Evolutionary conservation across 139 green algal genomes (phyloP), one percentile per base, ranked within the genome.

Genomic region (Picochlorum sp.): DNA sequence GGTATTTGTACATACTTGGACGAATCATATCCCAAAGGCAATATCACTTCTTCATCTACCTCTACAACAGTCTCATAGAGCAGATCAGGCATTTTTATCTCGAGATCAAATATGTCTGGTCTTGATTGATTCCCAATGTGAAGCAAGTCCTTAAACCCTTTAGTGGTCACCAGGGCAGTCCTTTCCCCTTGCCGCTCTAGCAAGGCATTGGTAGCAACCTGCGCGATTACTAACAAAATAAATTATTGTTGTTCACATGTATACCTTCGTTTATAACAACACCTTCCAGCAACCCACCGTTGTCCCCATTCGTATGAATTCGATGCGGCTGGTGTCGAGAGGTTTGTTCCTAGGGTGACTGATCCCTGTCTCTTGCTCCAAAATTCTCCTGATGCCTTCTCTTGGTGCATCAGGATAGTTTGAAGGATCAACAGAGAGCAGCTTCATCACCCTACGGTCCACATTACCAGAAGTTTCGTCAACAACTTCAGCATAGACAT

Each of bases 131-230:
- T 97, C 55, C 81, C 92, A 40, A 98, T 97, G 65, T 89, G 75
- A 65, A 98, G 73, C 68, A 97, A 75, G 73, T 97, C 91, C 2
- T 58, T 52, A 64, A 97, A 96, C 5, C 92, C 92, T 4, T 66
- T 52, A 2, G 81, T 96, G 9, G 92, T 81, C 14, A 91, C 68
- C 54, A 95, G 69, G 2, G 84, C 82, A 12, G 53, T 79, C 13
- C 80, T 74, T 75, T 94, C 88, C 5, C 82, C 86, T 69, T 89
- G 80, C 20, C 89, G 73, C 64, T 97, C 89, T 67, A 97, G 74
- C 63, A 97, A 65, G n/a, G 89, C 89, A 63, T 97, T 97, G 24
- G 89, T 97, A 9, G 89, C 89, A 26, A 96, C 88, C 39, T 89
- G 77, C 82, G 50, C 14, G 0, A 26, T 39, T 41, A 60, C 29